These are phyloP conservation scores for Aspergillus cristatus DNA, from an alignment of 495 filamentous ascomycete genomes.

Conservation along the genomic window DNA sequence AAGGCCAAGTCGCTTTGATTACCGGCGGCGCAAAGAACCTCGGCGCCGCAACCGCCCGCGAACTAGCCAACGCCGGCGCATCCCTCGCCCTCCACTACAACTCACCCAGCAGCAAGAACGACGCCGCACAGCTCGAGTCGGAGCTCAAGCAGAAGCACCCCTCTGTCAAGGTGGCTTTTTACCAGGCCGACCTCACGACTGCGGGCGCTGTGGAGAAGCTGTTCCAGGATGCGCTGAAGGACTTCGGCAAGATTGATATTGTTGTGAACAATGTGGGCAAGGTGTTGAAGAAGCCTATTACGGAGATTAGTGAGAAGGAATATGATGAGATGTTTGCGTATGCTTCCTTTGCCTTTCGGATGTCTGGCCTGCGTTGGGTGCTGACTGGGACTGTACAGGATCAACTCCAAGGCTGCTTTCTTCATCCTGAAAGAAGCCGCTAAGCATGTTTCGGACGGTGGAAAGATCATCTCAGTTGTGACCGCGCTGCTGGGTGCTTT, in stretches of 20 bases:
- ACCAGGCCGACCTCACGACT: conserved; percentile 23
- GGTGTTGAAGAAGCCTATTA: conserved; percentile 38
- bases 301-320: conserved; percentile 37
- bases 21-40: conserved; percentile 36
- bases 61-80: conserved; percentile 17
- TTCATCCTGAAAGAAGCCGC: conserved; percentile 29
- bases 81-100: conserved; percentile 28
- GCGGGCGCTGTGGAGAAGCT: conserved; percentile 21
- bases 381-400: conserved; percentile 7
- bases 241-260: conserved; percentile 40
- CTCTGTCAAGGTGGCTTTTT: conserved; percentile 18
- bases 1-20: conserved; percentile 38
- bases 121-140: conserved; percentile 15
- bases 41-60: conserved; percentile 20
- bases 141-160: conserved; percentile 22
- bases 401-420: conserved; percentile 31
- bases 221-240: conserved; percentile 17
- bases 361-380: not conserved
- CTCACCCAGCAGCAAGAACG: conserved; percentile 17
- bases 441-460: conserved; percentile 20
- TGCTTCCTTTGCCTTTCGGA: conserved; percentile 2
- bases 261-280: conserved; percentile 46
- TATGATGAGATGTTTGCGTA: conserved; percentile 41
- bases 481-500: conserved; percentile 29
- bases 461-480: conserved; percentile 31